Evolutionary conservation across 192 early-diverging fungal species (phyloP), one percentile per base, ranked within the genome.

Genomic region (Coemansia sp.): DNA sequence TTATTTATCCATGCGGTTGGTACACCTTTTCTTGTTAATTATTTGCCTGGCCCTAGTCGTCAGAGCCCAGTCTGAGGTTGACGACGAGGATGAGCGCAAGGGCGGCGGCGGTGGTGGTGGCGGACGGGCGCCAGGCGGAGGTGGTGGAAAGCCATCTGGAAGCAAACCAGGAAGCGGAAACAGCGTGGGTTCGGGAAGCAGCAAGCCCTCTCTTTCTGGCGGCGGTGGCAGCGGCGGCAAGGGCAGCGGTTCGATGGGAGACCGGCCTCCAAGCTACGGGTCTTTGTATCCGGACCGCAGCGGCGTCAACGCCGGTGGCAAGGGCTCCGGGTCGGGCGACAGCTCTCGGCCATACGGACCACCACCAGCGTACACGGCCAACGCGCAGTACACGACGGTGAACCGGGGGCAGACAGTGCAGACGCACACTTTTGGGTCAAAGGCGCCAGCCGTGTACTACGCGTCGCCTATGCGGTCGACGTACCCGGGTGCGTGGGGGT

Each of bases 401-500:
- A 74, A 59, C 45, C 65, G 62, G 9, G 79, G 79, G 0, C 79
- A 82, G 59, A 76, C 74, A 0, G 64, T 82, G 10, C 67, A 58
- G 7, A 44, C 72, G 1, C 58, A 68, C 50, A 59, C 74, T 2
- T 61, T 82, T 34, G 40, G 35, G 3, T 61, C 61, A 1, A 71
- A 69, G 4, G 30, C 79, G 35, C 79, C 79, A 8, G 32, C 67
- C 0, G 43, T 68, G 15, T 82, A 82, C 74, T 82, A 82, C 30
- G 74, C 74, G 3, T 67, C 79, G 41, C 56, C 74, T 3, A 53
- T 64, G 38, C 63, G 79, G 16, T 50, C 39, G 3, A 18, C 39
- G 34, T 82, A 82, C 58, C 66, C 74, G 34, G 79, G 79, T 0
- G 73, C 79, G 1, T 82, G 79, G 79, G 79, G 79, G 18, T 82